phyloP scores from a whole-genome alignment of 768 basidiomycete genomes.

The Agaricus blazei region DNA sequence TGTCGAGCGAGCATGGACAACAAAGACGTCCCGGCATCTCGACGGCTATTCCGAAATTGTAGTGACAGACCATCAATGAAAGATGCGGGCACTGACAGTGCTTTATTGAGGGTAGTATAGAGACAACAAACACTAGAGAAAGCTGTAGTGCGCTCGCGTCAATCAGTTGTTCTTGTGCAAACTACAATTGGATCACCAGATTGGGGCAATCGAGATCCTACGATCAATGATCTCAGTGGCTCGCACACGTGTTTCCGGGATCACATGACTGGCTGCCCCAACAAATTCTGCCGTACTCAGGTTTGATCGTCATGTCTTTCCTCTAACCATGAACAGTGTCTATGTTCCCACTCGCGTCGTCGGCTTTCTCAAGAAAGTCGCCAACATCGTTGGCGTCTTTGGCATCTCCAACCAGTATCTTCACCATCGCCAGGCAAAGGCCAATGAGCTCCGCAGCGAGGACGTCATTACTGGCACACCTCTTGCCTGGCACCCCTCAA shows the following conservation, averaged over 20 bases:
- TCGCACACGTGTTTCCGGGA: not conserved
- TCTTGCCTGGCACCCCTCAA: constrained; percentile 10
- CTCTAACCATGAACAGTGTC: constrained; percentile 32
- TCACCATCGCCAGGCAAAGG: constrained; percentile 19
- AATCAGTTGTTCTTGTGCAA: not conserved
- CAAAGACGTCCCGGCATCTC: not conserved
- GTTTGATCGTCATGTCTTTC: constrained; percentile 5
- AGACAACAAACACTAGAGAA: too few species aligned
- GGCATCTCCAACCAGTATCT: constrained; percentile 67
- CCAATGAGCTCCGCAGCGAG: not conserved
- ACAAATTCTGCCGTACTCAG: not conserved
- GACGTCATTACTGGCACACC: not conserved
- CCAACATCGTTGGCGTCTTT: constrained; percentile 64
- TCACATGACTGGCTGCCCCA: constrained; percentile 7
- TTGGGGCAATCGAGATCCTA: not conserved
- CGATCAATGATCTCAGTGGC: not conserved
- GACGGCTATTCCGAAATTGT: not conserved
- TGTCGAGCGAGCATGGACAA: not conserved
- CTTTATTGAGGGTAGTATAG: not conserved
- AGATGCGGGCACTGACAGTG: not conserved
- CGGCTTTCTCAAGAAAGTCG: constrained; percentile 56
- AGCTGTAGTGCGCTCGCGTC: not conserved
- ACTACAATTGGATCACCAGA: not conserved
- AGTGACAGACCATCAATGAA: not conserved
- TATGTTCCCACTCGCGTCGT: constrained; percentile 57